Percentiles rank a stretch among this genome's conserved stretches.
These are phyloP conservation scores for Zasmidium angulare DNA, from an alignment of 2,329 filamentous ascomycete genomes.

Conservation along the genomic window DNA sequence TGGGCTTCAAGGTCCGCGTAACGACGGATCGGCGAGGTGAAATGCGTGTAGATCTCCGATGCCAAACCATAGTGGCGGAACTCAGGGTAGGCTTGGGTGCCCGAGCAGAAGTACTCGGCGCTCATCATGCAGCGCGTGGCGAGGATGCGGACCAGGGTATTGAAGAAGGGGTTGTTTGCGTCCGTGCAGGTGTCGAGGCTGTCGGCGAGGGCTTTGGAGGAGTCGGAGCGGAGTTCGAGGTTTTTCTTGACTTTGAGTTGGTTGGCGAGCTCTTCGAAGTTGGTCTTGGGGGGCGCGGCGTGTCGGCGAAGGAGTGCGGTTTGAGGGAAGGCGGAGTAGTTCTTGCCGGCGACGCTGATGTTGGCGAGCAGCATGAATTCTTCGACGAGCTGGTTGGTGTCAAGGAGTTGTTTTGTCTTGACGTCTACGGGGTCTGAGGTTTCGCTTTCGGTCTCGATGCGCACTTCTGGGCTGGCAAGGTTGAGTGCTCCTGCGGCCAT, in stretches of 20 bases:
- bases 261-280: slow-evolving; percentile 90
- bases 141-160: slow-evolving; percentile 95
- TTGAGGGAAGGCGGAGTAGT: slow-evolving; percentile 89
- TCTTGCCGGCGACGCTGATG: slow-evolving; percentile 85
- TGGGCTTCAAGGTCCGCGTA: slow-evolving; percentile 97
- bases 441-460: slow-evolving; percentile 91
- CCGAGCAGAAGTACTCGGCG: slow-evolving; percentile 96
- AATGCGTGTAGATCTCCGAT: slow-evolving; percentile 96
- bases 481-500: slow-evolving; percentile 95
- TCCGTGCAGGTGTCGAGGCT: slow-evolving; percentile 85
- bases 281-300: slow-evolving; percentile 86
- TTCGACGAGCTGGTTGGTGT: slow-evolving; percentile 96
- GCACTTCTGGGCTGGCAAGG: slow-evolving; percentile 95
- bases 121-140: slow-evolving; percentile 99
- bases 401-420: slow-evolving; percentile 89
- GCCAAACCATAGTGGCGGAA: slow-evolving; percentile 97
- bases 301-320: slow-evolving; percentile 92
- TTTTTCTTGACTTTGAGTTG: slow-evolving; percentile 86
- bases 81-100: slow-evolving; percentile 87
- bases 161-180: slow-evolving; percentile 85
- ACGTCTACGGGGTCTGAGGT: slow-evolving; percentile 95
- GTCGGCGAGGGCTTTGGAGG: slow-evolving; percentile 88
- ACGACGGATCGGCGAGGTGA: slow-evolving; percentile 93
- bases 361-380: slow-evolving; percentile 99
- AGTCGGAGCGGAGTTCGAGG: slow-evolving; percentile 77